Conservation (phyloP, 1,284 basidiomycete species). For the Gymnopus androsaceus region DNA sequence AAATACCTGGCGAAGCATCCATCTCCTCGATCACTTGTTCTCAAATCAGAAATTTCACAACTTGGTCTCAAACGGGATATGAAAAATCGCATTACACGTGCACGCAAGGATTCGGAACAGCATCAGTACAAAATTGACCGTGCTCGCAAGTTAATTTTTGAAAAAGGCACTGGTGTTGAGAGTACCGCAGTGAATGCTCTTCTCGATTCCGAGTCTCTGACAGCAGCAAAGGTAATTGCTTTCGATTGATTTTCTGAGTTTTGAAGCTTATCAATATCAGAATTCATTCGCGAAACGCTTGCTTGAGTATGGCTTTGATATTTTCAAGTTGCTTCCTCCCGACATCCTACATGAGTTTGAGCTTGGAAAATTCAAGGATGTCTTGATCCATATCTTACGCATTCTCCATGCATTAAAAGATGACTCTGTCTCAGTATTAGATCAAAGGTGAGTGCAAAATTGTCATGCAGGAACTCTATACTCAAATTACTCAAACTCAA, state of each 20-base stretch:
- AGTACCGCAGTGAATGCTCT: slow-evolving; percentile 15
- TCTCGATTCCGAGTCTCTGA: slow-evolving; percentile 18
- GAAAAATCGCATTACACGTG: slow-evolving; percentile 9
- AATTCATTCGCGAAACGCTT: slow-evolving; percentile 24
- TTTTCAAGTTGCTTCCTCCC: slow-evolving; percentile 21
- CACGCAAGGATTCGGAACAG: slow-evolving; percentile 13
- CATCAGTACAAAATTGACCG: not conserved
- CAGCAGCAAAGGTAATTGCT: slow-evolving; percentile 19
- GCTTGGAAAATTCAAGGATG: not conserved
- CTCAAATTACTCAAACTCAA: not conserved
- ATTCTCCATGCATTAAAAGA: not conserved
- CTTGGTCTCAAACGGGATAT: slow-evolving; percentile 4
- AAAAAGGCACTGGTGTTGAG: slow-evolving; percentile 15
- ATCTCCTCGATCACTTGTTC: slow-evolving; percentile 1
- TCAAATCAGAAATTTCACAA: not conserved
- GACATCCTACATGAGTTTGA: slow-evolving; percentile 19
- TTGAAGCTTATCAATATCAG: slow-evolving; percentile 14
- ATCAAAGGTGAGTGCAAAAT: slow-evolving; percentile 23
- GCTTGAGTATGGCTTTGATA: slow-evolving; percentile 14
- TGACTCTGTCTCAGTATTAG: slow-evolving; percentile 8
- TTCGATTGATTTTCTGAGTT: not conserved
- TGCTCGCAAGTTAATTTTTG: slow-evolving; percentile 21
- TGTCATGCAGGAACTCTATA: not conserved
- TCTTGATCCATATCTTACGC: not conserved
- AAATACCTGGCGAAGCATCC: slow-evolving; percentile 7